phyloP scores from a whole-genome alignment of 2,329 filamentous ascomycete genomes.

The Fusarium musae region DNA sequence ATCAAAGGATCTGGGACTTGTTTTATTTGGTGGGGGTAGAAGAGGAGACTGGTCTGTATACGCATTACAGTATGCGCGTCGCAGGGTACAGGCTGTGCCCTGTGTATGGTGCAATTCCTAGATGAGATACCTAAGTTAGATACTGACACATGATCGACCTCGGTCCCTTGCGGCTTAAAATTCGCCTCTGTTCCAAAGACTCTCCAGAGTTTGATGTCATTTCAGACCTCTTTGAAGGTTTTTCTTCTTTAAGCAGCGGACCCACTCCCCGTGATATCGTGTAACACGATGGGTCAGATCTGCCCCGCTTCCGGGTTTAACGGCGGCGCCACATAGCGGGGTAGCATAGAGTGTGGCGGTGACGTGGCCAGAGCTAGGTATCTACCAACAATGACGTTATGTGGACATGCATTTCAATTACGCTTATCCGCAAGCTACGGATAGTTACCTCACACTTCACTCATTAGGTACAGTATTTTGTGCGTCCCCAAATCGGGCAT shows the following conservation, averaged over 20 bases:
- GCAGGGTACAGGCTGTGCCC: slow-evolving; percentile 15
- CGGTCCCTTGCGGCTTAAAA: slow-evolving; percentile 18
- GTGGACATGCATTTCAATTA: background rate
- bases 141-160: background rate
- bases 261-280: slow-evolving; percentile 7
- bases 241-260: background rate
- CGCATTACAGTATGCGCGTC: slow-evolving; percentile 34
- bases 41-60: background rate
- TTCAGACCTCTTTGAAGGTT: background rate
- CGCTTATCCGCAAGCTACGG: background rate
- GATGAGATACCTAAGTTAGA: background rate
- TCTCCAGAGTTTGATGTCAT: slow-evolving; percentile 4
- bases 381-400: background rate
- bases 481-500: background rate
- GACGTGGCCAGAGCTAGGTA: slow-evolving; percentile 15
- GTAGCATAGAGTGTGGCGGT: slow-evolving; percentile 26
- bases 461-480: background rate
- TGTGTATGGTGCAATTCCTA: background rate
- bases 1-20: slow-evolving; percentile 13
- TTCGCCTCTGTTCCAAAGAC: background rate
- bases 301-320: background rate
- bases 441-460: slow-evolving; percentile 5
- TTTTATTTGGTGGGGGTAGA: slow-evolving; percentile 23
- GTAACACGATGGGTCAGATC: background rate
- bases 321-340: slow-evolving; percentile 30